Base-by-base conservation (phyloP, 192 early-diverging fungal genomes). In the Oehlia diaphana region DNA sequence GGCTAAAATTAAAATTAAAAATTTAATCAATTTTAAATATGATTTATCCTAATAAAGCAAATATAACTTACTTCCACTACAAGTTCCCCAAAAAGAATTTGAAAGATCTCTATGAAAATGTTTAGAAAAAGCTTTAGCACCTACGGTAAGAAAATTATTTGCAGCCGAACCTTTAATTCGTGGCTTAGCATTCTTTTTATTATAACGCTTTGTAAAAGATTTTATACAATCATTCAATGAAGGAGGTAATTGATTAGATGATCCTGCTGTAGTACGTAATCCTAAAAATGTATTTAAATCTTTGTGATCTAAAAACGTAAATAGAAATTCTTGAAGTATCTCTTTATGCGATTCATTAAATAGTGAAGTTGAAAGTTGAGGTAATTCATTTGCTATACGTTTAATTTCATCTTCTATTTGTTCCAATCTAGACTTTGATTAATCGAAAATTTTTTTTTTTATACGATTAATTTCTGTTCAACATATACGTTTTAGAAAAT, bases 41-140 rank as follows among this genome's bases (percentile, higher is more conserved):
- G 39, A 42, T 8, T 42, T 42, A 42, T 14, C 23, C 28, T n/a
- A 9, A 37, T 69, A 37, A 69, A 37, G 28, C 26, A 28, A 2
- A 61, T 72, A 65, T 16, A 44, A 73, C 76, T 78, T 78, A 82
- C 81, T 78, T 77, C 81, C 81, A 49, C 23, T 82, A 66, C 74
- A 82, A 26, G 9, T 63, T 19, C 81, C 81, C 81, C 81, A 82
- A 72, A 82, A 82, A 62, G 53, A 42, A 42, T 13, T 39, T 42
- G 68, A 62, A 58, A 63, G 9, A 50, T 82, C 81, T 37, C 81
- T 66, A 74, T 82, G 81, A 61, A 58, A 82, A 65, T 82, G 81
- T 33, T 82, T 82, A 74, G 76, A 79, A 35, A 78, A 37, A 19
- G 81, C 81, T 42, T 82, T 82, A 9, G 81, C 81, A 19, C 81